Evolutionary conservation across 805 yeast species (phyloP), one percentile per base, ranked within the genome.

Genomic region (Lipomyces mesembrius): DNA sequence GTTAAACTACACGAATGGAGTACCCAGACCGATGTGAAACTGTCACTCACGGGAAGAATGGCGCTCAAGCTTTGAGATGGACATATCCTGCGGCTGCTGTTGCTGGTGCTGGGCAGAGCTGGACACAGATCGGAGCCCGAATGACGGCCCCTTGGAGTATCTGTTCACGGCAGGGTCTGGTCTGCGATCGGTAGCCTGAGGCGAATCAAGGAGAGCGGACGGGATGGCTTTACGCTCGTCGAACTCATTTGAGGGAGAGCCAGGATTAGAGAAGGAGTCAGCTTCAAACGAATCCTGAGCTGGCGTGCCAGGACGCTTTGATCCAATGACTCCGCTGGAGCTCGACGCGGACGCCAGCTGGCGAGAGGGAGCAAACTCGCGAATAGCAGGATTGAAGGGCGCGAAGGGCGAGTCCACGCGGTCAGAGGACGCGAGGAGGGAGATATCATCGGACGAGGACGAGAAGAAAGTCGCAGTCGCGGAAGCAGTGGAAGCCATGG

Each of bases 191-290:
- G 9, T 22, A 12, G 59, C 54, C 7, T 63, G 67, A 27, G 72
- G 72, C 17, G 72, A 69, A 53, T 69, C 72, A 12, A 69, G 64
- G 39, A 69, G 60, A n/a, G 65, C 62, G 37, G 72, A 64, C 7
- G 72, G 72, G 22, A 69, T 57, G 12, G 72, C 72, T 39, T 63
- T 58, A 27, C 53, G 66, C 67, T 65, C 72, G 57, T 69, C 72
- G 46, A 65, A 65, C 34, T 69, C 72, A 32, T 35, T 34, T 34
- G 49, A 37, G 5, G 39, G 67, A 52, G 53, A 59, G 43, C 46
- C 53, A 14, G 62, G 63, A 25, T 34, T 27, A 8, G 60, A 22
- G 59, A 58, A 56, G 27, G 57, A 3, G 20, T 29, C 63, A 34
- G 20, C 35, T 22, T 25, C 25, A 25, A 22, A 12, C 17, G 34